Conservation (phyloP, 495 filamentous ascomycete species). For the Durotheca rogersii region DNA sequence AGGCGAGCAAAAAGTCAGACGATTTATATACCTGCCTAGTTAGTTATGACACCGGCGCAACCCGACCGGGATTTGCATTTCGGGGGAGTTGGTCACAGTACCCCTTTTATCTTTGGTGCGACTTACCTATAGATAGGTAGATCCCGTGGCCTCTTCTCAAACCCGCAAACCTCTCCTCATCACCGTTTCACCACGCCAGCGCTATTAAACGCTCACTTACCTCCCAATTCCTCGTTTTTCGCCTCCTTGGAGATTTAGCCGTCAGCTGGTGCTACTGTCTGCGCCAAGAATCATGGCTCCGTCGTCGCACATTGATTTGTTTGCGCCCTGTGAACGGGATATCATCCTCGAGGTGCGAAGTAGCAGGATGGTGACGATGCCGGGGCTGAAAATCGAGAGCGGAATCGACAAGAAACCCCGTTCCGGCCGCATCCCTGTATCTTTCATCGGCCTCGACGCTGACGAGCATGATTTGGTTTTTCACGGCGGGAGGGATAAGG, state of each 20-base stretch:
- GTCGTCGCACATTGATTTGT: constrained; percentile 36
- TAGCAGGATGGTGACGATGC: constrained; percentile 52
- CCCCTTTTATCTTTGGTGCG: no score
- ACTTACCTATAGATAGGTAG: no score
- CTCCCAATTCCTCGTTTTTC: neutral
- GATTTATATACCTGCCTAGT: no score
- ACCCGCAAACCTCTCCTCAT: no score
- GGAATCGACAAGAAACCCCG: constrained; percentile 55
- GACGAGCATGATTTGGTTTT: constrained; percentile 59
- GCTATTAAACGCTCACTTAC: no score
- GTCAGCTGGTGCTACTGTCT: neutral
- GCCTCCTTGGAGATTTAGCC: neutral
- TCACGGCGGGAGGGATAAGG: constrained; percentile 58
- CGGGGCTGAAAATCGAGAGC: constrained; percentile 42
- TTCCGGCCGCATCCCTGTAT: constrained; percentile 43
- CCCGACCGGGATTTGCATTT: constrained; percentile 1
- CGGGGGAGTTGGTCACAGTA: no score
- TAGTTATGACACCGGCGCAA: no score
- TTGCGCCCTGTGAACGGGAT: constrained; percentile 45
- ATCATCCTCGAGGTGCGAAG: constrained; percentile 54
- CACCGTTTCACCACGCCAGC: no score
- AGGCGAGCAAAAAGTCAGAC: neutral
- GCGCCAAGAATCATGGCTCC: constrained; percentile 20
- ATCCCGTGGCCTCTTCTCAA: no score
- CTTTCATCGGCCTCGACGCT: constrained; percentile 47